Conservation (phyloP, 306 rosid genomes). For the Begonia loranthoides region DNA sequence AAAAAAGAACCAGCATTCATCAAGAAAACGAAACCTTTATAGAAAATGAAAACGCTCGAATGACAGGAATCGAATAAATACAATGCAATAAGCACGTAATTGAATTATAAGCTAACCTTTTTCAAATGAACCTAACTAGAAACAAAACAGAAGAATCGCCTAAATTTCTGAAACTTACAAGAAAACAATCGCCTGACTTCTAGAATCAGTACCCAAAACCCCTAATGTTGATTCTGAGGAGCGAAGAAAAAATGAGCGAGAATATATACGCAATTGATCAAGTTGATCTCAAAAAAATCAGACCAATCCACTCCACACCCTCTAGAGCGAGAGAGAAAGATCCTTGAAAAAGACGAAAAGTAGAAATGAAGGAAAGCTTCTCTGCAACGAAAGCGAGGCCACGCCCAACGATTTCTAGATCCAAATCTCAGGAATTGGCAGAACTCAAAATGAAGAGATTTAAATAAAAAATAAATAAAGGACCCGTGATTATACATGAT, state of each 20-base stretch:
- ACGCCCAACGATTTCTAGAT: conserved; percentile 9
- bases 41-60: too few species aligned
- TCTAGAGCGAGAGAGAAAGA: neutral
- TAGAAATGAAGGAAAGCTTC: conserved; percentile 4
- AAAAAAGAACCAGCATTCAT: too few species aligned
- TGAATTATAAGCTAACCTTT: too few species aligned
- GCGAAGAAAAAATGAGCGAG: neutral
- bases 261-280: neutral
- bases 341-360: conserved; percentile 17
- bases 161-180: neutral
- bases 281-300: neutral
- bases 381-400: conserved; percentile 6
- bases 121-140: too few species aligned
- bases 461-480: neutral
- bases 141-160: too few species aligned
- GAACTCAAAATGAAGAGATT: neutral
- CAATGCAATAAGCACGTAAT: too few species aligned
- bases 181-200: neutral
- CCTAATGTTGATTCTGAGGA: neutral
- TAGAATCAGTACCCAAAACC: conserved; percentile 1
- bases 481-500: neutral
- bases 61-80: too few species aligned
- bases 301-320: conserved; percentile 3
- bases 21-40: too few species aligned
- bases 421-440: conserved; percentile 6